Evolutionary conservation across 2,329 filamentous ascomycete species (phyloP).

Genomic region (Trichophyton rubrum): DNA sequence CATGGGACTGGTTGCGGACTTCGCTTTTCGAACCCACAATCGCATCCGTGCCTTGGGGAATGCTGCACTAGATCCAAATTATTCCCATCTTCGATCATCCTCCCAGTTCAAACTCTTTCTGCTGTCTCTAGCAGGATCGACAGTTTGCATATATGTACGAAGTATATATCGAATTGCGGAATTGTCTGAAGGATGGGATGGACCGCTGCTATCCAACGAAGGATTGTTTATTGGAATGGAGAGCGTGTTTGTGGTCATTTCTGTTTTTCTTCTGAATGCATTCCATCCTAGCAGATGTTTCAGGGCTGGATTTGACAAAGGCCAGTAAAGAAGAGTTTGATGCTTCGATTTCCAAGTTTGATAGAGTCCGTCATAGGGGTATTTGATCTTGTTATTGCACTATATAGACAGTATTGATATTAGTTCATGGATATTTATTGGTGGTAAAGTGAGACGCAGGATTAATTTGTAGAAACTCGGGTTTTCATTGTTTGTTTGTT

Average conservation of each 20-base stretch:
- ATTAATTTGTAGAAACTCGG: no score
- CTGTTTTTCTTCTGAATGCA: conserved; percentile 29
- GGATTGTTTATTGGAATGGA: conserved; percentile 48
- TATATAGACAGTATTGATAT: no score
- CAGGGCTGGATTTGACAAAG: conserved; percentile 5
- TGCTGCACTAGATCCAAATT: conserved; percentile 8
- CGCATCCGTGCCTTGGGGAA: conserved; percentile 5
- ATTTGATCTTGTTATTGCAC: no score
- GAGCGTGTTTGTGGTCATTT: conserved; percentile 23
- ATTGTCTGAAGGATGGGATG: conserved; percentile 51
- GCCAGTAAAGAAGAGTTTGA: neutral
- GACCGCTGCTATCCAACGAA: conserved; percentile 45
- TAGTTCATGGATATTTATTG: no score
- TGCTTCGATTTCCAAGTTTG: no score
- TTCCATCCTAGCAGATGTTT: conserved; percentile 34
- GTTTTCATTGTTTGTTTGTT: no score
- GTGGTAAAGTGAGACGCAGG: no score
- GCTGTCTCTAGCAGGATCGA: conserved; percentile 37
- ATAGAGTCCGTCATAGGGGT: no score
- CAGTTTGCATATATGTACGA: conserved; percentile 52
- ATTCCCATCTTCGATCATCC: conserved; percentile 18
- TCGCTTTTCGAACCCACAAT: conserved; percentile 14
- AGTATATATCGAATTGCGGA: conserved; percentile 55
- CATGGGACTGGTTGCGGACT: conserved; percentile 21
- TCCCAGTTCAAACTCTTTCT: conserved; percentile 25